phyloP scores from a whole-genome alignment of 75 land plant species.

The Gnetum montanum region DNA sequence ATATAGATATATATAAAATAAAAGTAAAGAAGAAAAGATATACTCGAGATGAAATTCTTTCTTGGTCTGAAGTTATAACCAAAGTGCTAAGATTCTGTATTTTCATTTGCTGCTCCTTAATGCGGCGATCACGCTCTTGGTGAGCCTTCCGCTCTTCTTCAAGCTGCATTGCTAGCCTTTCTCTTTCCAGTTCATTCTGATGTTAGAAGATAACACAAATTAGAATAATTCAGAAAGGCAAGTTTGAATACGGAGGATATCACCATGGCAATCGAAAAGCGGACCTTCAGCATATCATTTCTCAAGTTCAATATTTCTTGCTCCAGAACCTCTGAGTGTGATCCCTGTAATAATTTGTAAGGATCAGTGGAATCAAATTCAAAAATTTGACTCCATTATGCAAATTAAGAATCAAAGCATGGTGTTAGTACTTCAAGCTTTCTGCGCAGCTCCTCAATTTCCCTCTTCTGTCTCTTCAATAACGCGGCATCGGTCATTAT shows the following conservation, averaged over 20 bases:
- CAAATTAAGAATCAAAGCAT: too few relatives aligned
- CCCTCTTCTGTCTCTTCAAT: constrained; percentile 78
- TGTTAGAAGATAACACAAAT: too few relatives aligned
- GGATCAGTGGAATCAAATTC: not conserved
- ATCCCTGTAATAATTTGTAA: constrained; percentile 68
- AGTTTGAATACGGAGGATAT: not conserved
- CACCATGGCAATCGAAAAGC: not conserved
- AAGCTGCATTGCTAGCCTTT: constrained; percentile 75
- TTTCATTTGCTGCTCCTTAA: constrained; percentile 75
- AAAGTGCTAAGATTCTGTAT: constrained; percentile 60
- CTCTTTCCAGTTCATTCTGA: constrained; percentile 87
- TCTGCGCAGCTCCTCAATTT: constrained; percentile 81
- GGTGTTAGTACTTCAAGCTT: constrained; percentile 93
- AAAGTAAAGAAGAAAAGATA: too few relatives aligned
- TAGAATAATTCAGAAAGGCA: not conserved
- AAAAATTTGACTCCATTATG: too few relatives aligned
- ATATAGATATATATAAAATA: too few relatives aligned
- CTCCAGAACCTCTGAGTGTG: constrained; percentile 81
- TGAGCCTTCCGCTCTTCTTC: constrained; percentile 79
- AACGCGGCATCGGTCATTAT: constrained; percentile 95
- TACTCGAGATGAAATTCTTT: constrained; percentile 28
- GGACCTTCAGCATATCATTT: constrained; percentile 93
- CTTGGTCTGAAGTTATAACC: constrained; percentile 35
- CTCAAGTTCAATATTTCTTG: constrained; percentile 77
- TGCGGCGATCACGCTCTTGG: constrained; percentile 56